phyloP scores from a whole-genome alignment of 1,139 yeast genomes.

The Lodderomyces margitis region DNA sequence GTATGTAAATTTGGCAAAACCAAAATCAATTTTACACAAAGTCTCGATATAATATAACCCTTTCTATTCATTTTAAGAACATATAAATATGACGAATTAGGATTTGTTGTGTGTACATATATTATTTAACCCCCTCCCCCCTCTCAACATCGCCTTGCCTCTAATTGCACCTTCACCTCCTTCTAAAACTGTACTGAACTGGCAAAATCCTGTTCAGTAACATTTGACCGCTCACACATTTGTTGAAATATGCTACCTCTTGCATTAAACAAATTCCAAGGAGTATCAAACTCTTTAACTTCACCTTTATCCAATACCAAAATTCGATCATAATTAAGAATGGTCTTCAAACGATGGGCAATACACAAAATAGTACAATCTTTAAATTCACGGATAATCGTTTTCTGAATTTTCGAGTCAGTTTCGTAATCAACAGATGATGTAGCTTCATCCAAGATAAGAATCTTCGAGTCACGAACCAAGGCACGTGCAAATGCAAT shows the following conservation, averaged over 20 bases:
- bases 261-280: slow-evolving; percentile 28
- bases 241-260: slow-evolving; percentile 36
- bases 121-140: background rate
- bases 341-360: slow-evolving; percentile 42
- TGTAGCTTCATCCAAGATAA: slow-evolving; percentile 44
- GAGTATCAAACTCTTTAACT: slow-evolving; percentile 57
- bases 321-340: slow-evolving; percentile 36
- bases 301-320: slow-evolving; percentile 51
- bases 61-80: background rate
- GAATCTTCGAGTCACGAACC: slow-evolving; percentile 36
- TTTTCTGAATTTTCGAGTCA: slow-evolving; percentile 38
- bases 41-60: no score
- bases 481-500: slow-evolving; percentile 43
- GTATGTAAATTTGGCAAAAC: no score
- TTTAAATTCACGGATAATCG: slow-evolving; percentile 33
- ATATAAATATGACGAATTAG: background rate
- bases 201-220: slow-evolving; percentile 28
- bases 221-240: slow-evolving; percentile 61
- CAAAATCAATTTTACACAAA: no score
- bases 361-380: slow-evolving; percentile 42
- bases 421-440: slow-evolving; percentile 45
- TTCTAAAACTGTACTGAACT: slow-evolving; percentile 7
- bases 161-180: background rate
- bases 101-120: background rate
- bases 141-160: background rate